These are phyloP conservation scores for Porogramme epimiltina DNA, from an alignment of 1,284 basidiomycete genomes.

Conservation along the genomic window DNA sequence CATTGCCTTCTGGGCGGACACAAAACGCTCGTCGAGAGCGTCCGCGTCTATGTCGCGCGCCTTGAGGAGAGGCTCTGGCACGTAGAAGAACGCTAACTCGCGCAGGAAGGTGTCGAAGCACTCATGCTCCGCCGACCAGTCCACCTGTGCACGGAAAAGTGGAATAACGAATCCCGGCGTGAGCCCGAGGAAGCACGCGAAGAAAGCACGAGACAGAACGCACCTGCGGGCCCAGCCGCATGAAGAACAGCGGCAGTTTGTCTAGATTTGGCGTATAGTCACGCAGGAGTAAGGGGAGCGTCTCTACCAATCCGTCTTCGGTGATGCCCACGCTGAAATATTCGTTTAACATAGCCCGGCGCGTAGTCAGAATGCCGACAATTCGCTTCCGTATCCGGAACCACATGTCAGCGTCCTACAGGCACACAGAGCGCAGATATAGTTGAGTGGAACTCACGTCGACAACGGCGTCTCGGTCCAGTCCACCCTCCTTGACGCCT, in stretches of 20 bases:
- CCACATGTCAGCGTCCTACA: neutral
- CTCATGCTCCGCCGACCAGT: conserved; percentile 84
- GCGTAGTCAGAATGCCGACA: conserved; percentile 51
- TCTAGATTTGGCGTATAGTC: conserved; percentile 88
- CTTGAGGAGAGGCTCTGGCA: conserved; percentile 53
- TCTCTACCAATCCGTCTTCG: conserved; percentile 65
- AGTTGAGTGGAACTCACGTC: conserved; percentile 53
- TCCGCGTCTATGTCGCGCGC: conserved; percentile 7
- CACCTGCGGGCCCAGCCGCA: conserved; percentile 86
- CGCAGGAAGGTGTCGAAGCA: conserved; percentile 88
- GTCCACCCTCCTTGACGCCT: conserved; percentile 46
- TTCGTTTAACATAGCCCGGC: conserved; percentile 87
- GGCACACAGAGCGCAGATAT: neutral
- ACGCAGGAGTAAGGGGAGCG: conserved; percentile 80
- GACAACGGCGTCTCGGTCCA: conserved; percentile 64
- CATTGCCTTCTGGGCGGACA: conserved; percentile 59
- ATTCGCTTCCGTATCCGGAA: conserved; percentile 73
- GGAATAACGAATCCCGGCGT: neutral
- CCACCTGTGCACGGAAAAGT: conserved; percentile 54
- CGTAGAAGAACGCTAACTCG: conserved; percentile 91
- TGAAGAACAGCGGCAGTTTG: conserved; percentile 82
- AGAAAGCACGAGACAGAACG: conserved; percentile 20
- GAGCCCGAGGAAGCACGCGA: neutral
- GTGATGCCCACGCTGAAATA: conserved; percentile 86
- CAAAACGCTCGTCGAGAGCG: conserved; percentile 50